A percentile compares a stretch with the other conserved stretches of the same genome.
Conservation (phyloP, 768 basidiomycete species). For the Lentinula aciculospora region DNA sequence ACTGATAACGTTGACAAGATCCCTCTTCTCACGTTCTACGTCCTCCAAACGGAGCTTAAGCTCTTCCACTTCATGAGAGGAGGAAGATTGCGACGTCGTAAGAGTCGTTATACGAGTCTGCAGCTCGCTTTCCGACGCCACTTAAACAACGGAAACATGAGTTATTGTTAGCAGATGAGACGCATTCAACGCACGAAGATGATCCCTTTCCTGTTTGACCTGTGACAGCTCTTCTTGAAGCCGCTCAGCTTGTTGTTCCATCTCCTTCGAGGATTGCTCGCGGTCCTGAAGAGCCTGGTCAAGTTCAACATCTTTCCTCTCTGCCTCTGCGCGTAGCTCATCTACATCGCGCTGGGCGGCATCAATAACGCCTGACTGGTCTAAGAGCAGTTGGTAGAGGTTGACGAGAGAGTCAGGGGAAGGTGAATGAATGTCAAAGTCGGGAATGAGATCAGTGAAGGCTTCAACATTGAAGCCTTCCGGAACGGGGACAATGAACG, state of each 20-base stretch:
- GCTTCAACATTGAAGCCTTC: constrained; percentile 62
- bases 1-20: constrained; percentile 78
- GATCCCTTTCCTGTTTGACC: constrained; percentile 58
- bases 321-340: constrained; percentile 58
- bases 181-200: constrained; percentile 45
- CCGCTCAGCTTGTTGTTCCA: constrained; percentile 46
- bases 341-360: constrained; percentile 59
- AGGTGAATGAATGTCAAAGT: constrained; percentile 48
- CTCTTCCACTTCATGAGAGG: constrained; percentile 54
- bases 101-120: constrained; percentile 53
- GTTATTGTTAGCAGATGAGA: constrained; percentile 10
- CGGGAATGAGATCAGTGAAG: constrained; percentile 58
- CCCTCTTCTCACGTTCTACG: constrained; percentile 85
- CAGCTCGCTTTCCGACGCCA: constrained; percentile 37
- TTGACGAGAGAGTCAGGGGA: constrained; percentile 54
- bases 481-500: constrained; percentile 46
- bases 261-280: constrained; percentile 53
- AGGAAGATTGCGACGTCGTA: constrained; percentile 53
- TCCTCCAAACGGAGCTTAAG: constrained; percentile 64
- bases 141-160: constrained; percentile 26
- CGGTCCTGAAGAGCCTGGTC: constrained; percentile 81
- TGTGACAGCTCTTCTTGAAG: constrained; percentile 51
- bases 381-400: constrained; percentile 57
- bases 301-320: constrained; percentile 75
- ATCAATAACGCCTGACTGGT: constrained; percentile 53